These are phyloP conservation scores for Eucalyptus polybractea DNA, from an alignment of 345 rosid genomes.

Conservation along the genomic window DNA sequence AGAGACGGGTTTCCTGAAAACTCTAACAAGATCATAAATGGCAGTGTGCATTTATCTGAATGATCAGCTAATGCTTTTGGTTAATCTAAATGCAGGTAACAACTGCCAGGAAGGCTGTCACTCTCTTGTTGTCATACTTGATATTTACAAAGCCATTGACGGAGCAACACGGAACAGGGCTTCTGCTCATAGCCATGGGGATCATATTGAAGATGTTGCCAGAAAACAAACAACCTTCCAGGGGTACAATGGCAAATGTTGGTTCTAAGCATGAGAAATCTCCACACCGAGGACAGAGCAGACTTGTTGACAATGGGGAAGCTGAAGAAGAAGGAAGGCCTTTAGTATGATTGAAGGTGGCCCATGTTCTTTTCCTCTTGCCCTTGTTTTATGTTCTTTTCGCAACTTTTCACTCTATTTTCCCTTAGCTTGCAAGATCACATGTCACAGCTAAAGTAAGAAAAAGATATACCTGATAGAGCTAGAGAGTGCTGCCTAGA, in stretches of 20 bases:
- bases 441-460: neutral
- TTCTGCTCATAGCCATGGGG: slow-evolving; percentile 72
- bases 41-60: neutral
- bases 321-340: slow-evolving; percentile 39
- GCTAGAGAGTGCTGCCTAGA: neutral
- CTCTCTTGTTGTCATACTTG: slow-evolving; percentile 60
- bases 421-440: neutral
- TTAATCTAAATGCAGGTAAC: slow-evolving; percentile 35
- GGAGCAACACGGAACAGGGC: slow-evolving; percentile 71
- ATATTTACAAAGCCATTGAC: slow-evolving; percentile 88
- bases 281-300: neutral
- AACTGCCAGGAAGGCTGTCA: slow-evolving; percentile 77
- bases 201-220: slow-evolving; percentile 75
- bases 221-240: slow-evolving; percentile 25
- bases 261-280: slow-evolving; percentile 1
- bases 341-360: slow-evolving; percentile 21
- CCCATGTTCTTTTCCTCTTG: neutral
- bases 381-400: neutral
- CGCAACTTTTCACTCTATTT: neutral
- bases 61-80: neutral
- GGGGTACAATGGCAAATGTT: neutral
- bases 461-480: neutral
- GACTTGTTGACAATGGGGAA: neutral
- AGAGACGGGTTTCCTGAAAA: neutral
- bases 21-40: neutral